Conservation (phyloP, 257 asterid genomes). For the Solanum chmielewskii region DNA sequence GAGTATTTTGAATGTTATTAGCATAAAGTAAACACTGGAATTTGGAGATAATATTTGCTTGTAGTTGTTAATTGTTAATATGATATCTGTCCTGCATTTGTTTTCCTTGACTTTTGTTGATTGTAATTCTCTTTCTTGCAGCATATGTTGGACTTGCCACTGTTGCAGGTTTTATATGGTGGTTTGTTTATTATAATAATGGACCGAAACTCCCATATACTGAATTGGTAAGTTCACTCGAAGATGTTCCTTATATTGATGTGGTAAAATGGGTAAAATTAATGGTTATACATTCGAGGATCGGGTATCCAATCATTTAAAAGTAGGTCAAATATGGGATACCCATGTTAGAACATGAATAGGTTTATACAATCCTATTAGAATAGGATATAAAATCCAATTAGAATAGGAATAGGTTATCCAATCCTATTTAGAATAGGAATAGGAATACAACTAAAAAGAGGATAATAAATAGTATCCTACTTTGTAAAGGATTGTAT, state of each 20-base stretch:
- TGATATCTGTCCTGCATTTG: background rate
- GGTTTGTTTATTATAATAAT: conserved; percentile 74
- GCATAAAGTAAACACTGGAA: background rate
- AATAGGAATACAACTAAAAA: background rate
- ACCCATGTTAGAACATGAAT: background rate
- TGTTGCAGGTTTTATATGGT: conserved; percentile 97
- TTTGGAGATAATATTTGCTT: background rate
- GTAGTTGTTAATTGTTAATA: background rate
- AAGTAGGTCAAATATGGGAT: background rate
- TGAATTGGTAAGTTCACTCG: conserved; percentile 58
- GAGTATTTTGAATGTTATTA: background rate
- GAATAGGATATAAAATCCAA: background rate
- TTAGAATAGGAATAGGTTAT: background rate
- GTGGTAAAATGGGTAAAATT: background rate
- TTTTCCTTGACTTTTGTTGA: conserved; percentile 1
- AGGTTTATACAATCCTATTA: background rate
- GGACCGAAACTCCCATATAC: conserved; percentile 82
- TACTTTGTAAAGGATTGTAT: background rate
- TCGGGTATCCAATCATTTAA: background rate
- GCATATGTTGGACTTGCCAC: conserved; percentile 98
- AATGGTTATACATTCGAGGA: background rate
- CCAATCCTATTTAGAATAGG: background rate
- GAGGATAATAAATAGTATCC: background rate
- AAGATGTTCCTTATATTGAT: background rate
- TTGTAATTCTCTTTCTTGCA: conserved; percentile 32